Evolutionary conservation across 2,329 filamentous ascomycete genomes (phyloP).

Genomic region (Ciborinia camelliae): DNA sequence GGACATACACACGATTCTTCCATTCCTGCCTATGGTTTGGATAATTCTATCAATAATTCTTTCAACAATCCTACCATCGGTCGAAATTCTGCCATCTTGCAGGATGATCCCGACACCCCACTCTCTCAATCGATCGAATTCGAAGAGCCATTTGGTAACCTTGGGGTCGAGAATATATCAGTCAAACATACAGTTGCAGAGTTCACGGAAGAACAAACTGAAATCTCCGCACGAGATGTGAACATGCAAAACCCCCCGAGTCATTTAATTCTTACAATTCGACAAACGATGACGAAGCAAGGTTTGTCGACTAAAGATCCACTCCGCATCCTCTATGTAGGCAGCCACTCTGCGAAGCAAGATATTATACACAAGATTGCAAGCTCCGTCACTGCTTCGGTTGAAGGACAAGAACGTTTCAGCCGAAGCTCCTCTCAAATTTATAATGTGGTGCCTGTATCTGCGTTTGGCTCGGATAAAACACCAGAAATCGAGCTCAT

Average conservation of each 20-base stretch:
- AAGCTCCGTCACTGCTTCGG: constrained; percentile 46
- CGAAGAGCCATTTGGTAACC: constrained; percentile 41
- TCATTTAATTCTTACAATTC: constrained; percentile 44
- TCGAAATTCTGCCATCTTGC: constrained; percentile 31
- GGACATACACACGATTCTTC: constrained; percentile 26
- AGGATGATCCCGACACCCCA: constrained; percentile 34
- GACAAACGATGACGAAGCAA: constrained; percentile 48
- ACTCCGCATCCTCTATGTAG: constrained; percentile 49
- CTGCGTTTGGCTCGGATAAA: constrained; percentile 46
- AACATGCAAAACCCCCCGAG: constrained; percentile 38
- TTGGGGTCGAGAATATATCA: constrained; percentile 42
- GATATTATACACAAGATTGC: constrained; percentile 48
- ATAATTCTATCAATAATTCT: constrained; percentile 31
- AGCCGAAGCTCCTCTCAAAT: constrained; percentile 42
- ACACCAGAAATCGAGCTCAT: constrained; percentile 51
- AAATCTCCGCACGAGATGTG: constrained; percentile 38
- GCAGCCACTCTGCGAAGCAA: constrained; percentile 42
- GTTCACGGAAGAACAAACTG: constrained; percentile 43
- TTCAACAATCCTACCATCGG: constrained; percentile 37
- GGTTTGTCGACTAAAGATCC: constrained; percentile 46
- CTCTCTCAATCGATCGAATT: constrained; percentile 45
- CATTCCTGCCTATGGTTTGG: constrained; percentile 29
- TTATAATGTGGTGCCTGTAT: constrained; percentile 51
- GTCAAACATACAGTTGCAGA: constrained; percentile 48
- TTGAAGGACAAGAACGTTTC: constrained; percentile 35